These are phyloP conservation scores for Oryza brachyantha DNA, from an alignment of 176 grass and related monocot species.

Conservation along the genomic window DNA sequence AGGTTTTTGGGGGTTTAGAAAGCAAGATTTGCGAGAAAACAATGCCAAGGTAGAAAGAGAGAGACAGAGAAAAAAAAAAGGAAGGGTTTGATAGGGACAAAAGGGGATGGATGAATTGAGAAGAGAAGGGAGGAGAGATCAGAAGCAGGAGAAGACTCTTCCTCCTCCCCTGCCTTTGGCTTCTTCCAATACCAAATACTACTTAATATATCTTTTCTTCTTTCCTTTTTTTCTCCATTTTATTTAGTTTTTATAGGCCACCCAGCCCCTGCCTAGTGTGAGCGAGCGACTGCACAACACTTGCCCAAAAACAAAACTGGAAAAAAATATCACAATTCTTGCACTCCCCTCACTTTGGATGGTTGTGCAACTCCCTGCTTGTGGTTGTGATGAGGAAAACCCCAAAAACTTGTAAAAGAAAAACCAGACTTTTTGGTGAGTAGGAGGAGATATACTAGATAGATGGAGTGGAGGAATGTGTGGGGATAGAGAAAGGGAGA, in stretches of 20 bases:
- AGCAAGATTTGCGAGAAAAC: slow-evolving; percentile 34
- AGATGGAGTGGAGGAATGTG: neutral
- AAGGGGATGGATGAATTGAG: slow-evolving; percentile 32
- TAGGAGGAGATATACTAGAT: neutral
- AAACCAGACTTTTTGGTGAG: neutral
- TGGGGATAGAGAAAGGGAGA: neutral
- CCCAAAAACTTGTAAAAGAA: neutral
- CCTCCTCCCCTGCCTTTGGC: slow-evolving; percentile 12
- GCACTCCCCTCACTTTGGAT: neutral
- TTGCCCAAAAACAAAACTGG: neutral
- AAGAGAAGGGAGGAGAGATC: neutral
- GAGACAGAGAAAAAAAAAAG: slow-evolving; percentile 16
- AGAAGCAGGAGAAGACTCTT: neutral
- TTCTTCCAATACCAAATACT: slow-evolving; percentile 37
- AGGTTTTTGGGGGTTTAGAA: slow-evolving; percentile 52
- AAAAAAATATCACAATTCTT: neutral
- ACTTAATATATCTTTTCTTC: neutral
- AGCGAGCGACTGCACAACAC: neutral
- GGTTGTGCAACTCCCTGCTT: neutral
- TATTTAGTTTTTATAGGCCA: slow-evolving; percentile 2
- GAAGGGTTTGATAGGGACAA: slow-evolving; percentile 47
- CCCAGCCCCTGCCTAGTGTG: neutral
- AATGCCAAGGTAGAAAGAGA: neutral
- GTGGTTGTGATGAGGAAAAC: neutral
- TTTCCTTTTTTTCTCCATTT: neutral